These are phyloP conservation scores for Saccharomycopsis sp. DNA, from an alignment of 805 yeast species.

Conservation along the genomic window DNA sequence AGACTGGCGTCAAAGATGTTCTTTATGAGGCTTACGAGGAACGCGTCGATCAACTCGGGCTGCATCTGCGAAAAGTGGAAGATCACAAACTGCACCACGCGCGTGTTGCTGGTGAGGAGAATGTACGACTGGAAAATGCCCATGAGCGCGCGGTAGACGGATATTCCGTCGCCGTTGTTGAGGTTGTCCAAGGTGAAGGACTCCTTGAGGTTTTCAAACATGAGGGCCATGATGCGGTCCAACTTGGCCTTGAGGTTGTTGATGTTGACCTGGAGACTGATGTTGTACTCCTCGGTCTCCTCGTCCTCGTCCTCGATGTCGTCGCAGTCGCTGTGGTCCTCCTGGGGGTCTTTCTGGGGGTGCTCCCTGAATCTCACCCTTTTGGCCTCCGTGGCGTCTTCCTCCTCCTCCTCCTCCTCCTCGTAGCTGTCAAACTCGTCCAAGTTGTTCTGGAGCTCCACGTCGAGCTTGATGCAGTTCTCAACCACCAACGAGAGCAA, in stretches of 20 bases:
- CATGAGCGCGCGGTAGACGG: constrained; percentile 64
- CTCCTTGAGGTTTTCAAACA: constrained; percentile 45
- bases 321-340: constrained; percentile 27
- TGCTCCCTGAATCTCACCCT: constrained; percentile 27
- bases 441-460: constrained; percentile 80
- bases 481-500: constrained; percentile 81
- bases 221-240: constrained; percentile 56
- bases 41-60: constrained; percentile 78
- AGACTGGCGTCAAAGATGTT: constrained; percentile 68
- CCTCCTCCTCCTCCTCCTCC: constrained; percentile 46
- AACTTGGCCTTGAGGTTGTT: constrained; percentile 55
- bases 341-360: constrained; percentile 29
- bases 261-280: constrained; percentile 42
- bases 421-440: constrained; percentile 79
- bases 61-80: constrained; percentile 78
- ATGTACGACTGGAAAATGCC: constrained; percentile 76
- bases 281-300: constrained; percentile 41
- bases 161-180: constrained; percentile 56
- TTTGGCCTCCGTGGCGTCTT: constrained; percentile 25
- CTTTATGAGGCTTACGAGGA: constrained; percentile 73
- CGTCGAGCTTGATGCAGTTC: constrained; percentile 78
- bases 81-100: constrained; percentile 76
- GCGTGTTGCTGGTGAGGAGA: constrained; percentile 86
- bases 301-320: constrained; percentile 28
- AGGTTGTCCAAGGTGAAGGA: constrained; percentile 46